Base-by-base conservation (phyloP, 176 grass and related monocot species). In the barley (Hordeum vulgare) region DNA sequence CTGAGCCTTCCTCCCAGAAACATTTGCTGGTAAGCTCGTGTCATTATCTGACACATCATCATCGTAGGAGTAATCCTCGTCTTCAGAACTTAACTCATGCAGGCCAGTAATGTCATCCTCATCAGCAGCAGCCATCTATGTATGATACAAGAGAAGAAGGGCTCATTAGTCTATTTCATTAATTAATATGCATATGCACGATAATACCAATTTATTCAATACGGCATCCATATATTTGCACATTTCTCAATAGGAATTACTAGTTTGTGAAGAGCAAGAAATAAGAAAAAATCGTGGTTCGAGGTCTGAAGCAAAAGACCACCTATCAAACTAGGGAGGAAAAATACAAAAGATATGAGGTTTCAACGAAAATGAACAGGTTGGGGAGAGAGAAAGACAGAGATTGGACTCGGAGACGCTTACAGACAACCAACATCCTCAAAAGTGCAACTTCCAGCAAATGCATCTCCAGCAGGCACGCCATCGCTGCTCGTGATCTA, bases 41-140 rank as follows among this genome's bases (percentile, higher is more conserved):
- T 99, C 97, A 62, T 89, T 90, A 81, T 99, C 97, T 21, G 91
- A 94, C 41, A 91, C 66, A 31, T 99, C 97, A 45, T 94, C 97
- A 71, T 94, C 93, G 71, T 88, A 85, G 63, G 88, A 89, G 59
- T 96, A 99, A 91, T 99, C 97, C 60, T 99, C 97, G 4, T 99
- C 97, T 83, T 96, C 97, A 67, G 91, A 90, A 79, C 91, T 96
- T 74, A 91, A 77, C 25, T 98, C 96, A 83, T 90, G 92, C 76
- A 90, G 33, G 51, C 88, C 88, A 72, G 87, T 78, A 75, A 90
- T 62, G 82, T 91, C 93, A 81, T 99, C 97, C 69, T 96, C 97
- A 83, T 91, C 91, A 68, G 93, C 88, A 85, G 91, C 54, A 66
- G 91, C 71, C 97, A 99, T 99, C 97, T 99, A 83, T 14, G 83